phyloP scores from a whole-genome alignment of 306 rosid genomes.

The Quercus suber region DNA sequence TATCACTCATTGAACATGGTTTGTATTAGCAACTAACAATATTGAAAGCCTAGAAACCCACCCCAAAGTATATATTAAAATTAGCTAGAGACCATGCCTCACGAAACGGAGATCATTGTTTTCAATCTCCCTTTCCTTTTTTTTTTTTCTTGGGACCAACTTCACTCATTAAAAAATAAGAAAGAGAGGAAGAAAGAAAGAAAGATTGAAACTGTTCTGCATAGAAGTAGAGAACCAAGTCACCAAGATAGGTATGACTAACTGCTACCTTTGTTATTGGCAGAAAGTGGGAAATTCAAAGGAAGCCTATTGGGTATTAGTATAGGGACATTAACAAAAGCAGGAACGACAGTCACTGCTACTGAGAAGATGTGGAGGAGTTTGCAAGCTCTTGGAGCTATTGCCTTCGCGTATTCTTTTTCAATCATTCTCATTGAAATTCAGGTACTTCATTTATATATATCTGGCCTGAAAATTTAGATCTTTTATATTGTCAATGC shows the following conservation, averaged over 20 bases:
- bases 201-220: not conserved
- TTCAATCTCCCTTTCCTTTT: too few relatives aligned
- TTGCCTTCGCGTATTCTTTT: slow-evolving; percentile 72
- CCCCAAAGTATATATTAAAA: too few relatives aligned
- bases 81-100: too few relatives aligned
- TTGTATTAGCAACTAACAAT: not conserved
- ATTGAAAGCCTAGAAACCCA: too few relatives aligned
- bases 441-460: slow-evolving; percentile 42
- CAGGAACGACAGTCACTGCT: slow-evolving; percentile 55
- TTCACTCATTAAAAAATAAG: too few relatives aligned
- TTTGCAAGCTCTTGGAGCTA: slow-evolving; percentile 72
- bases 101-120: too few relatives aligned
- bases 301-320: slow-evolving; percentile 68
- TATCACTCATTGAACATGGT: not conserved
- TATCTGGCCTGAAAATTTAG: not conserved
- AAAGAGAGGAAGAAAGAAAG: too few relatives aligned
- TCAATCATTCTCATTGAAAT: slow-evolving; percentile 74
- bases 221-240: not conserved
- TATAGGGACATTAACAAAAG: slow-evolving; percentile 51
- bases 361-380: slow-evolving; percentile 75
- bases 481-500: not conserved
- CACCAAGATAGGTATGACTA: not conserved
- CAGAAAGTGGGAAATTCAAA: slow-evolving; percentile 52
- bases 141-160: too few relatives aligned
- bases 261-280: not conserved